A percentile compares a stretch with the other conserved stretches of the same genome.
Conservation (phyloP, 768 basidiomycete species). For the Inosperma sp. region DNA sequence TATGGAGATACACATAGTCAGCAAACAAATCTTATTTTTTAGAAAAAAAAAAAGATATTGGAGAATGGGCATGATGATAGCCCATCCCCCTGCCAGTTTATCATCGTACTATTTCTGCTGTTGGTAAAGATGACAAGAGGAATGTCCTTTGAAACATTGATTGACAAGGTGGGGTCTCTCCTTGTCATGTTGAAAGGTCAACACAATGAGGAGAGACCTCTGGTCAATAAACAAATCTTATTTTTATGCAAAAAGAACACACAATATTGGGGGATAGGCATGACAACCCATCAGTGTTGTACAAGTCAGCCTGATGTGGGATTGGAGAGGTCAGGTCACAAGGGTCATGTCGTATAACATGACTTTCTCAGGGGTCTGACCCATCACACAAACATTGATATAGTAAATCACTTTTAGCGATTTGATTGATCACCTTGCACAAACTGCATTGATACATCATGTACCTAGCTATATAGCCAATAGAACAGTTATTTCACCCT, state of each 20-base stretch:
- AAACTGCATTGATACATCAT: constrained; percentile 1
- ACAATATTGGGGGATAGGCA: not conserved
- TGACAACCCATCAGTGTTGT: constrained; percentile 1
- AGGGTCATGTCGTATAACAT: not conserved
- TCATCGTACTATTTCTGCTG: too few species aligned
- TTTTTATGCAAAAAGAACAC: too few species aligned
- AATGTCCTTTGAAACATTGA: too few species aligned
- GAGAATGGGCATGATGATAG: too few species aligned
- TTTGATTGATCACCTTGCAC: not conserved
- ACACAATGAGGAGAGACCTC: not conserved
- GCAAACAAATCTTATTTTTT: too few species aligned
- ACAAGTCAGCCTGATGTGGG: constrained; percentile 2
- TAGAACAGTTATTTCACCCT: not conserved
- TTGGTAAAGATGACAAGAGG: too few species aligned
- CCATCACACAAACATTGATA: not conserved
- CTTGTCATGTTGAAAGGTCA: not conserved
- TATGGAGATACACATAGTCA: too few species aligned
- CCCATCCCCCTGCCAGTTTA: too few species aligned
- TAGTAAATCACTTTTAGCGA: not conserved
- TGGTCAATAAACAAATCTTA: not conserved
- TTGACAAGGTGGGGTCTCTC: too few species aligned
- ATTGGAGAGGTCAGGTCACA: not conserved
- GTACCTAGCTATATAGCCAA: not conserved
- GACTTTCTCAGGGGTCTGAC: not conserved
- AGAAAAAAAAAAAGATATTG: too few species aligned